phyloP scores from a whole-genome alignment of 768 basidiomycete genomes.

The Mycena indigotica region DNA sequence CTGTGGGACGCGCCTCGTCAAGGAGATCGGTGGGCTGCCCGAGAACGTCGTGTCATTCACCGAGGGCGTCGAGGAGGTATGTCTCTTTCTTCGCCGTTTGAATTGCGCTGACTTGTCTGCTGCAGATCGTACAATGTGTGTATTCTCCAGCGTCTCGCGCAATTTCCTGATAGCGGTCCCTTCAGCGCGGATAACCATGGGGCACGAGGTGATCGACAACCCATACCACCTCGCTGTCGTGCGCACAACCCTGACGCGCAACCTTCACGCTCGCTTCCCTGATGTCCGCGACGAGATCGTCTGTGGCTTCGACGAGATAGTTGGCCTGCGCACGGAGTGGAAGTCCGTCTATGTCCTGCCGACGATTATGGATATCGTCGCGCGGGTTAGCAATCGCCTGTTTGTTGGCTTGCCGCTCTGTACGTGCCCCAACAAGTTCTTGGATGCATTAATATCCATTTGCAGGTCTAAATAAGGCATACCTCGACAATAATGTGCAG shows the following conservation, averaged over 20 bases:
- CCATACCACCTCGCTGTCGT: not conserved
- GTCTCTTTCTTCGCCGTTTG: not conserved
- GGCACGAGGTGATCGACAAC: not conserved
- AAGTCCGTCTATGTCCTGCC: slow-evolving; percentile 29
- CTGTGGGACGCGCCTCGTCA: not conserved
- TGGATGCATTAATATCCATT: not conserved
- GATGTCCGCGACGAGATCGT: not conserved
- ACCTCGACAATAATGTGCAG: slow-evolving; percentile 34
- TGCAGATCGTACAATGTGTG: not conserved
- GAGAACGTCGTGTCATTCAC: not conserved
- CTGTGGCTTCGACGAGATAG: not conserved
- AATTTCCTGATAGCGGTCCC: not conserved
- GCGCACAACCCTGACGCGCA: not conserved
- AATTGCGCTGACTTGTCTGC: not conserved
- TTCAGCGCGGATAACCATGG: not conserved
- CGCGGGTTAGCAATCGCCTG: slow-evolving; percentile 43
- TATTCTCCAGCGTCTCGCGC: not conserved
- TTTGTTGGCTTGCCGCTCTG: slow-evolving; percentile 54
- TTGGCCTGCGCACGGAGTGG: slow-evolving; percentile 40
- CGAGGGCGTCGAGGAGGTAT: not conserved
- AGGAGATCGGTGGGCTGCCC: slow-evolving; percentile 1
- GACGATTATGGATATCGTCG: slow-evolving; percentile 36
- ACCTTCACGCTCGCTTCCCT: slow-evolving; percentile 2
- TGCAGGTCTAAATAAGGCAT: slow-evolving; percentile 43
- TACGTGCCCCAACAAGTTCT: slow-evolving; percentile 25